phyloP scores from a whole-genome alignment of 306 rosid genomes.

The Vigna hirtella region DNA sequence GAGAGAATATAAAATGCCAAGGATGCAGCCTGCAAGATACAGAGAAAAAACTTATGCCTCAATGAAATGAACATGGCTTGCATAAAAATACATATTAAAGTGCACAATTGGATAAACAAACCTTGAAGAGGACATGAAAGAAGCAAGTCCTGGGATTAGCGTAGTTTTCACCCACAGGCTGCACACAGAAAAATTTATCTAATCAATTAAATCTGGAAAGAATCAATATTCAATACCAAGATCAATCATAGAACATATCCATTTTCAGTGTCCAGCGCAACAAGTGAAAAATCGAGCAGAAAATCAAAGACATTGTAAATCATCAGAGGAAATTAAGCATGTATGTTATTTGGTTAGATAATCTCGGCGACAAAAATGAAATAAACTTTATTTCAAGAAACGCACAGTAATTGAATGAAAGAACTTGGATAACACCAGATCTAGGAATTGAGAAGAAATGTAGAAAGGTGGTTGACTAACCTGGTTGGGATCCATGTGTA shows the following conservation, averaged over 20 bases:
- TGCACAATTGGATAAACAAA: conserved; percentile 35
- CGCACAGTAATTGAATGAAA: neutral
- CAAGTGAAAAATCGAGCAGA: conserved; percentile 36
- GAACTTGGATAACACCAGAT: conserved; percentile 33
- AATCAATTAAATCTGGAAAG: conserved; percentile 18
- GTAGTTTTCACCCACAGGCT: conserved; percentile 88
- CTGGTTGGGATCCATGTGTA: conserved; percentile 59
- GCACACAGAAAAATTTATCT: conserved; percentile 45
- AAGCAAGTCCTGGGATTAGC: conserved; percentile 94
- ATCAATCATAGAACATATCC: conserved; percentile 9
- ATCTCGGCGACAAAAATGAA: neutral
- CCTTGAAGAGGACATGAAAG: conserved; percentile 98
- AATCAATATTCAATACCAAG: conserved; percentile 13
- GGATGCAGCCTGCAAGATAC: conserved; percentile 74
- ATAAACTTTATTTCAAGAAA: neutral
- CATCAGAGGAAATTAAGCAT: conserved; percentile 11
- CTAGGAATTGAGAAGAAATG: conserved; percentile 20
- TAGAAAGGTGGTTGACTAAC: conserved; percentile 37
- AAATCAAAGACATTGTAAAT: neutral
- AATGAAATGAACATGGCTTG: conserved; percentile 28
- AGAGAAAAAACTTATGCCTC: conserved; percentile 24
- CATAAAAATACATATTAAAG: neutral
- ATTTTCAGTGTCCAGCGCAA: conserved; percentile 2
- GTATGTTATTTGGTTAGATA: neutral
- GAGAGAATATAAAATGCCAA: conserved; percentile 97